Evolutionary conservation across 257 asterid species (phyloP).

Genomic region (Asclepias syriaca): DNA sequence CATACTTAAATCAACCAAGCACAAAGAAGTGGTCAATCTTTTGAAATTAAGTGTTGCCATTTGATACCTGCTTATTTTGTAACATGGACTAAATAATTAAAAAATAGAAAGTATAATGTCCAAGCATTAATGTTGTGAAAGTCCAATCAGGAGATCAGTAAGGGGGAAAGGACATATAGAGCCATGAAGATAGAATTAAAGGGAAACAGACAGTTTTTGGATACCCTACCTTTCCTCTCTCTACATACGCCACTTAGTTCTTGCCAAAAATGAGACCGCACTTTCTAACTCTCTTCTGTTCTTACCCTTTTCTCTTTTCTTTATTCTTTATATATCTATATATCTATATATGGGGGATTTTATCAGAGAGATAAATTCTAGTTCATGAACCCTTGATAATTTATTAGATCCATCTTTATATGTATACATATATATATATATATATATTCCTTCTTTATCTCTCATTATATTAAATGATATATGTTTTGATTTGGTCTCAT

Average conservation of each 20-base stretch:
- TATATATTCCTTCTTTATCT: too few relatives aligned
- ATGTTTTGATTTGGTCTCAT: neutral
- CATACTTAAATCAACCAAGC: constrained; percentile 9
- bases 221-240: constrained; percentile 31
- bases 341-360: too few relatives aligned
- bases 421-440: too few relatives aligned
- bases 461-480: neutral
- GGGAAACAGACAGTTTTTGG: constrained; percentile 37
- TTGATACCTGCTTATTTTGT: too few relatives aligned
- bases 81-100: too few relatives aligned
- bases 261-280: constrained; percentile 40
- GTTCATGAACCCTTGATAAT: neutral
- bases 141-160: neutral
- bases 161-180: neutral
- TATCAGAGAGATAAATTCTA: neutral
- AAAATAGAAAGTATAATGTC: neutral
- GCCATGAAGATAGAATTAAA: constrained; percentile 24
- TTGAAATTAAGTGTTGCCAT: constrained; percentile 1
- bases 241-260: constrained; percentile 37
- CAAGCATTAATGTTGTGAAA: too few relatives aligned
- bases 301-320: neutral
- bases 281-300: constrained; percentile 29
- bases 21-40: constrained; percentile 12
- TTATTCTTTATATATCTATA: too few relatives aligned
- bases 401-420: neutral